phyloP scores from a whole-genome alignment of 441 rosid genomes.

The Jatropha podagrica region DNA sequence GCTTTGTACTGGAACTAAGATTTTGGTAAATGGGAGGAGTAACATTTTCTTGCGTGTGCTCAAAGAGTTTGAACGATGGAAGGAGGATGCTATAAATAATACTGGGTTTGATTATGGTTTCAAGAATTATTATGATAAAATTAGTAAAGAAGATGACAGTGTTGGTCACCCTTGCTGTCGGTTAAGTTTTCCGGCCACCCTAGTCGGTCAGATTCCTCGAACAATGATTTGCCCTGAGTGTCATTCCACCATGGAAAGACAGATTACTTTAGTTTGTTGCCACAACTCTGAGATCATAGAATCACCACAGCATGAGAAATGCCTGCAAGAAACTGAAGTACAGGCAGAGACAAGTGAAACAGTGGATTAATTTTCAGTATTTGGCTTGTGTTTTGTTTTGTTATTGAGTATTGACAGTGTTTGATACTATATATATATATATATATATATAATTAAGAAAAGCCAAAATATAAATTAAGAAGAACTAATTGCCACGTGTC shows the following conservation, averaged over 20 bases:
- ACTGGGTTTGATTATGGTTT: not conserved
- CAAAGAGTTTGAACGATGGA: not conserved
- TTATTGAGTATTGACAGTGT: no score
- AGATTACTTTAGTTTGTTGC: not conserved
- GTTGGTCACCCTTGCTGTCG: not conserved
- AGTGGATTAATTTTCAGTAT: no score
- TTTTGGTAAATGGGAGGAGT: not conserved
- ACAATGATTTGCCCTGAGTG: not conserved
- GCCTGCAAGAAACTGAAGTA: no score
- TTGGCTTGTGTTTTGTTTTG: no score
- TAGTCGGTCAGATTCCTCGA: not conserved
- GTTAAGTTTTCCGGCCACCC: not conserved
- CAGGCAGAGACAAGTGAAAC: no score
- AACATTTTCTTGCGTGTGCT: not conserved
- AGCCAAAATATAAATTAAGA: no score
- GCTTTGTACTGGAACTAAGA: conserved; percentile 26
- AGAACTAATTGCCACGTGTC: no score
- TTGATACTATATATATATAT: no score
- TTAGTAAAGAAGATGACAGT: not conserved
- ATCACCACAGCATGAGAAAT: not conserved
- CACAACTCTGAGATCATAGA: not conserved
- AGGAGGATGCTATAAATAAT: not conserved
- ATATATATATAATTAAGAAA: no score
- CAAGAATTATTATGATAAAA: not conserved
- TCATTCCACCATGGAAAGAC: not conserved